Conservation (phyloP, 2,329 filamentous ascomycete genomes). For the Paecilomyces sp. region DNA sequence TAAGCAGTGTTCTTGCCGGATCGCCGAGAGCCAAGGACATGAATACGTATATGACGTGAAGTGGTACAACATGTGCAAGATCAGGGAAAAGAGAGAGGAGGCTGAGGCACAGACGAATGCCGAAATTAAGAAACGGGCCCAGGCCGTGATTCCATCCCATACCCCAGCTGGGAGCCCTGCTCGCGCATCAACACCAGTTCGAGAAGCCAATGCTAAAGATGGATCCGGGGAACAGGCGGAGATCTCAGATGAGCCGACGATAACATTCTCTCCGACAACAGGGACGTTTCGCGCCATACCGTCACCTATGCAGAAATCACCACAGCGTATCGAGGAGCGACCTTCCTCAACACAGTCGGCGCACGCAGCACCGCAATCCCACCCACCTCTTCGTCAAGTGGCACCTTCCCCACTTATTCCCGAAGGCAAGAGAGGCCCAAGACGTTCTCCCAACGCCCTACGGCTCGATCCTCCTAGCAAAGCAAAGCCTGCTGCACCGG, state of each 20-base stretch:
- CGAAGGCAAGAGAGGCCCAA: background rate
- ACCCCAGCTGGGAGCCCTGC: constrained; percentile 6
- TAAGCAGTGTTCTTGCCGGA: constrained; percentile 39
- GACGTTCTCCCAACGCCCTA: background rate
- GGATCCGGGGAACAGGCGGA: constrained; percentile 9
- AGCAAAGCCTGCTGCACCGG: background rate
- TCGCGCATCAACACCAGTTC: constrained; percentile 6
- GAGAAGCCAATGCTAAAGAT: constrained; percentile 2
- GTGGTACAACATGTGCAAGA: constrained; percentile 14
- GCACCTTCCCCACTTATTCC: background rate
- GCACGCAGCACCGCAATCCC: background rate
- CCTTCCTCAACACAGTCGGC: background rate
- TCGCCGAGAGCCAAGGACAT: constrained; percentile 35
- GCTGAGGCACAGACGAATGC: background rate
- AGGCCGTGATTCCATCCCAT: constrained; percentile 4
- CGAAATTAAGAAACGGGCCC: constrained; percentile 1
- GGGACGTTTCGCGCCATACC: constrained; percentile 37
- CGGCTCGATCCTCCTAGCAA: background rate
- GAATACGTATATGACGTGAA: constrained; percentile 33
- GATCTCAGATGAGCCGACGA: constrained; percentile 24
- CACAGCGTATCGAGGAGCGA: constrained; percentile 14
- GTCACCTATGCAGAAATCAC: constrained; percentile 26
- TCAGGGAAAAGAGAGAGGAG: constrained; percentile 5
- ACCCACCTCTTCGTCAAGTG: background rate
- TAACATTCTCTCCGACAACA: constrained; percentile 36